Evolutionary conservation across 2,329 filamentous ascomycete genomes (phyloP).

Genomic region (Mycosphaerella arachidis): DNA sequence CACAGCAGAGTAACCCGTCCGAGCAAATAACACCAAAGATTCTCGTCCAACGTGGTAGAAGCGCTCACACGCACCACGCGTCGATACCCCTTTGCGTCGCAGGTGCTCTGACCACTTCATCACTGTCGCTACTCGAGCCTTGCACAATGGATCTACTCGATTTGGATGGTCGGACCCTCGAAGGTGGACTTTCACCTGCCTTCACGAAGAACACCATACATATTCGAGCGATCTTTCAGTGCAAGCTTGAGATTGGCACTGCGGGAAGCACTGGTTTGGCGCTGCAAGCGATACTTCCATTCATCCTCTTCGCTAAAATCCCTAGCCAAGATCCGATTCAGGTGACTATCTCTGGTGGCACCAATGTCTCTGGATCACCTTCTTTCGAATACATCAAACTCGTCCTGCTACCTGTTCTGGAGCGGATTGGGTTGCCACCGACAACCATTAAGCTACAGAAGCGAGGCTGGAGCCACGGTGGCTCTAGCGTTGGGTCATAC

Average conservation of each 20-base stretch:
- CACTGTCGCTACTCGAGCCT: neutral
- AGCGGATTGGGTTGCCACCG: constrained; percentile 46
- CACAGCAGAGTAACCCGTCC: too few relatives aligned
- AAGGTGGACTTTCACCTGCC: constrained; percentile 40
- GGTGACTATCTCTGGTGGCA: constrained; percentile 53
- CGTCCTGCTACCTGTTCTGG: constrained; percentile 53
- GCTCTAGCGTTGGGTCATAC: constrained; percentile 44
- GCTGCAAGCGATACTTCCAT: constrained; percentile 57
- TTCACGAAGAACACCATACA: constrained; percentile 16
- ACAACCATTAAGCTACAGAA: constrained; percentile 42
- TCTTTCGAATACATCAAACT: constrained; percentile 54
- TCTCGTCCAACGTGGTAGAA: too few relatives aligned
- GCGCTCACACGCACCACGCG: too few relatives aligned
- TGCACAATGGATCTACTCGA: neutral
- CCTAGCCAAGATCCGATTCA: constrained; percentile 23
- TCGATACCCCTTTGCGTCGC: too few relatives aligned
- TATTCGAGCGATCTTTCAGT: constrained; percentile 28
- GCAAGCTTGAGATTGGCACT: constrained; percentile 42
- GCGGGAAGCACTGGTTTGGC: constrained; percentile 54
- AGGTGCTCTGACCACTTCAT: neutral
- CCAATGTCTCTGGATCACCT: constrained; percentile 53
- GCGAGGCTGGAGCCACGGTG: constrained; percentile 53
- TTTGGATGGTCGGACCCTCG: constrained; percentile 52
- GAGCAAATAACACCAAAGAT: too few relatives aligned
- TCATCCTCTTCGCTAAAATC: constrained; percentile 43